A percentile compares a stretch with the other conserved stretches of the same genome.
phyloP scores from a whole-genome alignment of 208 protist species.

The Leishmania braziliensis region DNA sequence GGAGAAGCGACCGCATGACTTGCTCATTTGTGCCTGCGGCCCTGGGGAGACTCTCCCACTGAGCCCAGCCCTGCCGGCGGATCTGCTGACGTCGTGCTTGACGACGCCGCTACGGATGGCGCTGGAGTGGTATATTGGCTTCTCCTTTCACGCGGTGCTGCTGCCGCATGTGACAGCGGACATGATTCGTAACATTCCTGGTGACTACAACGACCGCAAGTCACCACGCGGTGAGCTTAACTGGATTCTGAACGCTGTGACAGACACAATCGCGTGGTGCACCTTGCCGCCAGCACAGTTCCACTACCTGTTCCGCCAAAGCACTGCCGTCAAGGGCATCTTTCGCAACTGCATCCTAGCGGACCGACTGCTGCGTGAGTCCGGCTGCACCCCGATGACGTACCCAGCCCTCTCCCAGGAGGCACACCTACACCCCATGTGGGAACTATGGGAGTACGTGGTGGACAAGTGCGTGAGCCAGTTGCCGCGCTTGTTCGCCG shows the following conservation, averaged over 20 bases:
- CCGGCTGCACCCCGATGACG: slow-evolving; percentile 95
- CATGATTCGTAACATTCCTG: slow-evolving; percentile 83
- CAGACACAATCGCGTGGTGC: slow-evolving; percentile 99
- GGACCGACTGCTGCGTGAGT: slow-evolving; percentile 94
- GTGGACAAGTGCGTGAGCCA: slow-evolving; percentile 93
- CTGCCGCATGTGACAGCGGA: slow-evolving; percentile 87
- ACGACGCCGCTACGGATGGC: slow-evolving; percentile 98
- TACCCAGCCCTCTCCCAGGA: slow-evolving; percentile 93
- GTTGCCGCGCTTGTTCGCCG: slow-evolving; percentile 78
- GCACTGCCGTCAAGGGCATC: slow-evolving; percentile 93
- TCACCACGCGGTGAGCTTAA: slow-evolving; percentile 97
- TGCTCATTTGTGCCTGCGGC: slow-evolving; percentile 96
- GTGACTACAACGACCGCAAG: slow-evolving; percentile 75
- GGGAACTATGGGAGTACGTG: slow-evolving; percentile 96
- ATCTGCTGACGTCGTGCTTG: slow-evolving; percentile 99
- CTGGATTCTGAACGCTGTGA: slow-evolving; percentile 99
- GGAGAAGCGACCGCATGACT: slow-evolving; percentile 84
- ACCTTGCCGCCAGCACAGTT: slow-evolving; percentile 91
- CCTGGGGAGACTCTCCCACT: slow-evolving; percentile 95
- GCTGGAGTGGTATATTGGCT: slow-evolving; percentile 94
- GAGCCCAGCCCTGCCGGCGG: slow-evolving; percentile 97
- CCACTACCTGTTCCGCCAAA: slow-evolving; percentile 95
- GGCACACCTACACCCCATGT: slow-evolving; percentile 95
- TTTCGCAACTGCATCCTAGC: slow-evolving; percentile 99
- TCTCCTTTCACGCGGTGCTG: slow-evolving; percentile 76